Evolutionary conservation across 306 rosid genomes (phyloP), one percentile per base, ranked within the genome.

Genomic region (Geum urbanum): DNA sequence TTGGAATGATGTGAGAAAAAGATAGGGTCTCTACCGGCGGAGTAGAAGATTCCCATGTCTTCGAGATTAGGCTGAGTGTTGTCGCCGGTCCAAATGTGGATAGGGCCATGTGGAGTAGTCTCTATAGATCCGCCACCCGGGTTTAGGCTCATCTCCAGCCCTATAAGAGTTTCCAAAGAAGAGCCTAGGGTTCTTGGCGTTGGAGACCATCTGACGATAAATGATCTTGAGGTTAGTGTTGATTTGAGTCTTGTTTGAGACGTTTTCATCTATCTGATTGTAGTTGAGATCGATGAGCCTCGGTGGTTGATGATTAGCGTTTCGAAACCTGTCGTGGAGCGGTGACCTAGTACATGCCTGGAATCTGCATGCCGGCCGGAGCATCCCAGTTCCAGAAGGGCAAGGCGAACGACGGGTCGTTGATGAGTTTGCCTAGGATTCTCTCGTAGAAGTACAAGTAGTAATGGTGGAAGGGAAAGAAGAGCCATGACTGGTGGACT

Each of bases 321-420:
- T 74, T 10, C 98, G 76, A 0, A 84, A 58, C 37, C 35, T 1
- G 8, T 92, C 87, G 37, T 87, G 86, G 9, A 92, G 91, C 3
- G 96, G 67, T 0, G 98, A 87, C 14, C 47, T 72, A 0, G 75
- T 68, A 88, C 7, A 92, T 60, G 0, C 61, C 68, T 0, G 98
- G 98, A 20, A 89, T 22, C 4, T 53, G 73, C 98, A 92, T 92
- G 39, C 96, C 98, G 0, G 9, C 18, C 0, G 91, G 91, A 64
- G 88, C 45, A 37, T 92, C 96, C 77, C 89, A 92, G 54, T 92
- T 92, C 98, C 96, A 92, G 57, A 75, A 92, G 0, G 96, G 96
- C 9, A 92, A 3, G 0, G 95, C 75, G 24, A 92, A 89, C 7
- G 71, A 78, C 0, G 95, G 91, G 18, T 92, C 98, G 9, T 67